phyloP scores from a whole-genome alignment of 257 asterid species.

The Rhazya stricta region DNA sequence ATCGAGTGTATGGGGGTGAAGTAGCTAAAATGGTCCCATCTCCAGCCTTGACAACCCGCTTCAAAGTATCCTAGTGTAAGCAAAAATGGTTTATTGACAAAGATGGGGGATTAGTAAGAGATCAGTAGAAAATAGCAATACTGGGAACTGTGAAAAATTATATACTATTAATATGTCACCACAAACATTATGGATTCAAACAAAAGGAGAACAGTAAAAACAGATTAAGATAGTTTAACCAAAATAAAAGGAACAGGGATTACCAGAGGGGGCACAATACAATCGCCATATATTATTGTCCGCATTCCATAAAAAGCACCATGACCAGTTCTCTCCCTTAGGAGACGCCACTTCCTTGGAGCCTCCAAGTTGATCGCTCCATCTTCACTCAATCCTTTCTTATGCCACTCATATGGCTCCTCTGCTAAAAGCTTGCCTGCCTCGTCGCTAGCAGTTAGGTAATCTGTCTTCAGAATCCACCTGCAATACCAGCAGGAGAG shows the following conservation, averaged over 20 bases:
- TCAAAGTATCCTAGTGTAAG: constrained; percentile 68
- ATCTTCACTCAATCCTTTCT: constrained; percentile 73
- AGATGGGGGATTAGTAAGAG: not conserved
- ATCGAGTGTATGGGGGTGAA: constrained; percentile 83
- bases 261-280: constrained; percentile 92
- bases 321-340: constrained; percentile 79
- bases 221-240: not conserved
- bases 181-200: not conserved
- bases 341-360: constrained; percentile 89
- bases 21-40: constrained; percentile 88
- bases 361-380: constrained; percentile 92
- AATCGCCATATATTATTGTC: constrained; percentile 73
- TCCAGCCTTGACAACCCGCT: constrained; percentile 85
- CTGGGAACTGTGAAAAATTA: not conserved
- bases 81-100: constrained; percentile 6
- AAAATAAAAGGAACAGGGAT: not conserved
- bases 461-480: constrained; percentile 91
- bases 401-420: constrained; percentile 82
- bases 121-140: not conserved
- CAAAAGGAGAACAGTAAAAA: not conserved
- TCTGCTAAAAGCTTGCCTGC: constrained; percentile 71
- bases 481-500: constrained; percentile 41
- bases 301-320: constrained; percentile 89
- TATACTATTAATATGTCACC: not conserved
- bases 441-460: constrained; percentile 65